phyloP scores from a whole-genome alignment of 331 rosid species.

The Phaseolus coccineus region DNA sequence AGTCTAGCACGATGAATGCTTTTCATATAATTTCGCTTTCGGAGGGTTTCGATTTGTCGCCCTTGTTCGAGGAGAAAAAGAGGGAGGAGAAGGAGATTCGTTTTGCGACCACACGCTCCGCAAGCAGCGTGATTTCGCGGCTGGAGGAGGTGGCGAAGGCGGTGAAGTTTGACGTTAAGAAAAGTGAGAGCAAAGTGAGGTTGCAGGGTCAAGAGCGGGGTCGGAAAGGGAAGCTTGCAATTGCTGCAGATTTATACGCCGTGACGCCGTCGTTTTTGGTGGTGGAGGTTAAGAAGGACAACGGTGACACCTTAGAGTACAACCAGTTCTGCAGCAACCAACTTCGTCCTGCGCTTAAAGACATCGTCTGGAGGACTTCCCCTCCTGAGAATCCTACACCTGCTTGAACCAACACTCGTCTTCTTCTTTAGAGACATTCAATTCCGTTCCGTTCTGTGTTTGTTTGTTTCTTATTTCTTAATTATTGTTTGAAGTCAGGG shows the following conservation, averaged over 20 bases:
- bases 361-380: conserved; percentile 73
- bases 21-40: conserved; percentile 82
- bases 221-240: conserved; percentile 74
- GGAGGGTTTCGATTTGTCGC: conserved; percentile 82
- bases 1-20: conserved; percentile 66
- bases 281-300: conserved; percentile 85
- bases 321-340: conserved; percentile 82
- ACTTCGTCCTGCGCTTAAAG: conserved; percentile 89
- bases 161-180: conserved; percentile 68
- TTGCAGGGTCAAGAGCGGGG: conserved; percentile 71
- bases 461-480: background rate
- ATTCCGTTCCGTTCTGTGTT: background rate
- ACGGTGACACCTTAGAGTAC: conserved; percentile 79
- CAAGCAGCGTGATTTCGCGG: conserved; percentile 81
- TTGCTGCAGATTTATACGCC: conserved; percentile 80
- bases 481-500: background rate
- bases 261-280: conserved; percentile 78
- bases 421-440: background rate
- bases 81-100: conserved; percentile 76
- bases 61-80: conserved; percentile 82
- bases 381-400: conserved; percentile 44
- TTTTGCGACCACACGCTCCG: conserved; percentile 74
- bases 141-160: conserved; percentile 81
- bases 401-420: conserved; percentile 37
- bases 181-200: conserved; percentile 70